Conservation (phyloP, 306 rosid genomes). For the Lablab purpureus region DNA sequence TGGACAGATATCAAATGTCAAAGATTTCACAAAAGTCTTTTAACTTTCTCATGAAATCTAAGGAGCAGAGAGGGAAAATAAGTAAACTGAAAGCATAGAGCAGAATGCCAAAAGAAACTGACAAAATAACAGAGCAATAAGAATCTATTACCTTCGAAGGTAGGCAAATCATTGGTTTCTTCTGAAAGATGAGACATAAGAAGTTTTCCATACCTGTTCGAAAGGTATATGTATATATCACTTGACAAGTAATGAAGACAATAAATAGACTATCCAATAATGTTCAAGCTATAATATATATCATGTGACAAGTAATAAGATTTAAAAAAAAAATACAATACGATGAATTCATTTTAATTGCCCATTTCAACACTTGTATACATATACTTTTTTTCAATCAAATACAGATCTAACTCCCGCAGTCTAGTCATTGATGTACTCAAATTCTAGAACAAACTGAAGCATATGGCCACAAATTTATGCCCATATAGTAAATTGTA, state of each 20-base stretch:
- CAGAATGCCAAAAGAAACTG: constrained; percentile 8
- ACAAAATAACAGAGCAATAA: constrained; percentile 11
- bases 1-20: not conserved
- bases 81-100: not conserved
- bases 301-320: constrained; percentile 5
- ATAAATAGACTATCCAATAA: constrained; percentile 7
- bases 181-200: constrained; percentile 89
- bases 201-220: constrained; percentile 75
- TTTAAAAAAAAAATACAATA: constrained; percentile 1
- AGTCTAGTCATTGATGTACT: not conserved
- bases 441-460: not conserved
- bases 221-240: constrained; percentile 37
- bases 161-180: constrained; percentile 73
- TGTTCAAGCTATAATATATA: constrained; percentile 10
- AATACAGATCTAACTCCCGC: not conserved
- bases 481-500: not conserved
- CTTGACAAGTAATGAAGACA: constrained; percentile 3
- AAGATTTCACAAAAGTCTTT: not conserved
- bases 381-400: not conserved
- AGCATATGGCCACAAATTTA: not conserved
- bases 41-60: not conserved
- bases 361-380: not conserved
- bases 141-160: constrained; percentile 74
- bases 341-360: not conserved
- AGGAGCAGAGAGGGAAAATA: constrained; percentile 18